Evolutionary conservation across 148 eudicot species (phyloP), one percentile per base, ranked within the genome.

Genomic region (Cornus kousa): DNA sequence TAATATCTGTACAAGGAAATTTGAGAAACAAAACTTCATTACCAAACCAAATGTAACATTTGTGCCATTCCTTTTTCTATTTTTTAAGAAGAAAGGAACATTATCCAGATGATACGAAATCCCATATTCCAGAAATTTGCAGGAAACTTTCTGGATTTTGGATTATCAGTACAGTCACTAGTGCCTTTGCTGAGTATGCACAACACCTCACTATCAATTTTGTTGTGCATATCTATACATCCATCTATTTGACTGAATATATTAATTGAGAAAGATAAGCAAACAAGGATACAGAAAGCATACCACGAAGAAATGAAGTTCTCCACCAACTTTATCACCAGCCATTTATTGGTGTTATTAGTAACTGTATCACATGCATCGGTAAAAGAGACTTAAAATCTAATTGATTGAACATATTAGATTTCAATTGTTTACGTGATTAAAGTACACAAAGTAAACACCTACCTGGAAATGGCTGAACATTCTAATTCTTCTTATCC

Each of bases 381-480:
- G 10, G 39, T n/a, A 22, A 9, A 73, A 68, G 70, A 79, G 77
- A 73, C 48, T 48, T 66, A 48, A 6, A 16, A 28, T 79, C 66
- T 2, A 35, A 24, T 22, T 23, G 43, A 78, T 67, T 22, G 67
- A 66, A 64, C 22, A 22, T 33, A 46, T 76, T 14, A 65, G 5
- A 72, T 32, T 19, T 66, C 17, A 39, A 67, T 17, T 28, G 32
- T 50, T 35, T 20, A 59, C 24, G 23, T 17, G 1, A 55, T 9
- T 9, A 37, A 35, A 5, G 53, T 53, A 74, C 19, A 20, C 35
- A 64, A 59, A 69, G 40, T 37, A 70, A 13, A 73, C 43, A 53
- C 13, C 22, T 68, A 70, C 77, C 79, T 59, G 55, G 67, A 31
- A 67, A 73, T 16, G 82, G 67, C 77, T 50, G 67, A 53, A 73